phyloP scores from a whole-genome alignment of 2,329 filamentous ascomycete species.

The Botrytis porri region DNA sequence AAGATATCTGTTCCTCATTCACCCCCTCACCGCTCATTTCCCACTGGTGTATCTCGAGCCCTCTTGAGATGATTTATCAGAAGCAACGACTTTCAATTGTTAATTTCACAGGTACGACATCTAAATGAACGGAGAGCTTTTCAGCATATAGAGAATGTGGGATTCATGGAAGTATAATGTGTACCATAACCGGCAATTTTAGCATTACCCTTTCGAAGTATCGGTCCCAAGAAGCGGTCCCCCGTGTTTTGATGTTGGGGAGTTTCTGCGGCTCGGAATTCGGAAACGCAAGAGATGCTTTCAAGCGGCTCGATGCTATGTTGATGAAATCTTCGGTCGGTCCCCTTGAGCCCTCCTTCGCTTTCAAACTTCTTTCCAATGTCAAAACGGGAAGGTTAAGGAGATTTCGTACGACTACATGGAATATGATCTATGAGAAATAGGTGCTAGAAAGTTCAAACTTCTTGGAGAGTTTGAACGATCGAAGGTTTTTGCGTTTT shows the following conservation, averaged over 20 bases:
- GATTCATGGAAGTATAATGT: neutral
- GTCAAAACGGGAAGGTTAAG: neutral
- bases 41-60: neutral
- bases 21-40: neutral
- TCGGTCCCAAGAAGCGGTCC: neutral
- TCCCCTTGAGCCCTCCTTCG: neutral
- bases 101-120: neutral
- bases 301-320: neutral
- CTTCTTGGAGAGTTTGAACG: neutral
- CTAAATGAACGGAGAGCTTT: neutral
- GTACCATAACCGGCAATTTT: neutral
- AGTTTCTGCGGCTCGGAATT: neutral
- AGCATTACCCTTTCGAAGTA: neutral
- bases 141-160: neutral
- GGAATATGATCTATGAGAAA: neutral
- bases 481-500: neutral
- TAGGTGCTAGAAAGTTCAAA: neutral
- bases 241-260: neutral
- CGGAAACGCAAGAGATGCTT: neutral
- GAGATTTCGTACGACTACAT: neutral
- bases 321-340: neutral
- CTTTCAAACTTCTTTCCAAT: neutral
- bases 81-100: neutral
- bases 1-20: neutral
- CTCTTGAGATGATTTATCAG: neutral